Conservation (phyloP, 805 yeast species). For the Lachancea dasiensis region DNA sequence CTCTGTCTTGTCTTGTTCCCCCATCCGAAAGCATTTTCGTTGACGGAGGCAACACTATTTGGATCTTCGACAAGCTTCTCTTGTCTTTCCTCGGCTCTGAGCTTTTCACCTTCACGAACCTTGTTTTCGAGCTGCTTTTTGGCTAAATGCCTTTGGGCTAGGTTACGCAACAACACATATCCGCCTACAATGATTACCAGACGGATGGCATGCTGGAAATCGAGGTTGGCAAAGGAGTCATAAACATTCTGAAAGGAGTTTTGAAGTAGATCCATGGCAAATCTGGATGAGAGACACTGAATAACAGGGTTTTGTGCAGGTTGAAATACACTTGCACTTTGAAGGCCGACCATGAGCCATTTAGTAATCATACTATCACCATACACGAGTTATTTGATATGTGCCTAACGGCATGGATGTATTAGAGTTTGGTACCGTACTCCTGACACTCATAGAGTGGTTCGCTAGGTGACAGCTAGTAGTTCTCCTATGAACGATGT, state of each 20-base stretch:
- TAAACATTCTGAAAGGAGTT: slow-evolving; percentile 14
- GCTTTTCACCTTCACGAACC: slow-evolving; percentile 33
- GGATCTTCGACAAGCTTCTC: slow-evolving; percentile 34
- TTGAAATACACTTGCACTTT: too few relatives aligned
- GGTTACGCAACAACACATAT: slow-evolving; percentile 52
- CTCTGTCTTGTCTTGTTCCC: slow-evolving; percentile 66
- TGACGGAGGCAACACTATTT: slow-evolving; percentile 33
- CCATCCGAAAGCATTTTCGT: slow-evolving; percentile 60
- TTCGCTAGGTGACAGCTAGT: too few relatives aligned
- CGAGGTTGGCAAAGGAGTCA: slow-evolving; percentile 18
- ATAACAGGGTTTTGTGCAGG: too few relatives aligned
- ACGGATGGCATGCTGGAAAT: slow-evolving; percentile 20
- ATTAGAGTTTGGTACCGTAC: too few relatives aligned
- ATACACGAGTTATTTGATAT: too few relatives aligned
- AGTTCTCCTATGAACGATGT: too few relatives aligned
- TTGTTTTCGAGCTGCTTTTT: slow-evolving; percentile 49
- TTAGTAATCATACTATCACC: too few relatives aligned
- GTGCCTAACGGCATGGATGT: too few relatives aligned
- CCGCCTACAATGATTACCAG: slow-evolving; percentile 51
- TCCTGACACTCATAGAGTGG: too few relatives aligned
- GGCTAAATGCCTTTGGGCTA: slow-evolving; percentile 52
- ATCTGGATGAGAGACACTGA: too few relatives aligned
- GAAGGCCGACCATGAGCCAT: too few relatives aligned
- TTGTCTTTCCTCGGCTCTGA: slow-evolving; percentile 26
- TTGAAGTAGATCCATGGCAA: slow-evolving; percentile 11